phyloP scores from a whole-genome alignment of 257 asterid species.

The Osmanthus fragrans region DNA sequence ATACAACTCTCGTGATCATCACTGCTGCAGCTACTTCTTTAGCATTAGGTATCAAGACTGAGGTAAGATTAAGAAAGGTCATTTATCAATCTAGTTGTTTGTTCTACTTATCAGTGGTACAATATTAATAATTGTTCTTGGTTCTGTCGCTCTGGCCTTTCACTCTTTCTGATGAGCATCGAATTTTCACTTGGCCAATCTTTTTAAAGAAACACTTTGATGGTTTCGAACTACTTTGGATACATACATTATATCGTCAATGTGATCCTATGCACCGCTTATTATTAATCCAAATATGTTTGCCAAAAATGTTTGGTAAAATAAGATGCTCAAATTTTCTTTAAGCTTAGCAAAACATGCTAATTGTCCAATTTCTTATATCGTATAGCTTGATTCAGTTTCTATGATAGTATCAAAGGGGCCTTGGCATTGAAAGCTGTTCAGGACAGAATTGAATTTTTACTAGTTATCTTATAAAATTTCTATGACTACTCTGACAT shows the following conservation, averaged over 20 bases:
- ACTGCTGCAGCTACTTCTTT: conserved; percentile 99
- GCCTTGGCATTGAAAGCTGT: background rate
- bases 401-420: background rate
- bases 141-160: background rate
- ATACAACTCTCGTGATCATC: conserved; percentile 88
- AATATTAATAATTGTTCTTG: background rate
- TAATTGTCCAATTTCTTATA: background rate
- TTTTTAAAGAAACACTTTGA: background rate
- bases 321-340: background rate
- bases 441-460: background rate
- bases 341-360: background rate
- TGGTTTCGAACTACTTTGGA: background rate
- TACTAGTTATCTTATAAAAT: too few relatives aligned
- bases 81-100: background rate
- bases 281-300: too few relatives aligned
- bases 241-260: conserved; percentile 1
- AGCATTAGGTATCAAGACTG: conserved; percentile 89
- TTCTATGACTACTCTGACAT: background rate
- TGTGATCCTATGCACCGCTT: background rate
- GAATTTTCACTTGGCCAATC: background rate
- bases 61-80: conserved; percentile 46
- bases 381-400: background rate
- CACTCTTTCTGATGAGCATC: background rate
- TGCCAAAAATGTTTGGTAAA: background rate
- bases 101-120: background rate